Evolutionary conservation across 371 early-diverging fungal genomes (phyloP).

Genomic region (Haplosporangium sp.): DNA sequence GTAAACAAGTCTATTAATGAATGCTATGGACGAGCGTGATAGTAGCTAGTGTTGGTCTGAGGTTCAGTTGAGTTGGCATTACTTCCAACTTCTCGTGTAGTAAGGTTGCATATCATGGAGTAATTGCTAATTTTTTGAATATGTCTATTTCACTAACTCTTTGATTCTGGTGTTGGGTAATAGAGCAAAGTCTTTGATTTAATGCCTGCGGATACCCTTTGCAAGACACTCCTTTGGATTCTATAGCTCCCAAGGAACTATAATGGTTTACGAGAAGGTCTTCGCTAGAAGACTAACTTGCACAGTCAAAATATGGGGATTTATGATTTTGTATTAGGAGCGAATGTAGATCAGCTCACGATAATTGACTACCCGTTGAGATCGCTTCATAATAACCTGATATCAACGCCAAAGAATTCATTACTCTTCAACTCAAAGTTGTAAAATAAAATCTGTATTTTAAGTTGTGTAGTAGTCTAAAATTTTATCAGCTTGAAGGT

Average conservation of each 20-base stretch:
- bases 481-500: neutral
- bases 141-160: neutral
- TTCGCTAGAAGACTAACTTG: neutral
- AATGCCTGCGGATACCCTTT: neutral
- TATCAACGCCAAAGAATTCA: neutral
- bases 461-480: neutral
- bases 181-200: neutral
- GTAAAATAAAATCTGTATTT: neutral
- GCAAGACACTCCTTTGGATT: neutral
- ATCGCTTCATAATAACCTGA: neutral
- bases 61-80: too few relatives aligned
- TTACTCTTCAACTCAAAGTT: neutral
- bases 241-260: neutral
- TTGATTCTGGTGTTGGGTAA: neutral
- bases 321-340: neutral
- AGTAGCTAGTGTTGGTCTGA: too few relatives aligned
- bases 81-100: too few relatives aligned
- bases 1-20: too few relatives aligned
- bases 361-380: neutral
- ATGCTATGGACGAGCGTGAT: too few relatives aligned
- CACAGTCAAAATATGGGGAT: neutral
- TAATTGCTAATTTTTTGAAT: neutral
- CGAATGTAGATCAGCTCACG: neutral
- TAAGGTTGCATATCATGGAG: too few relatives aligned
- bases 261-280: neutral